phyloP scores from a whole-genome alignment of 73 alveolate genomes.

The Tetrahymena thermophila region DNA sequence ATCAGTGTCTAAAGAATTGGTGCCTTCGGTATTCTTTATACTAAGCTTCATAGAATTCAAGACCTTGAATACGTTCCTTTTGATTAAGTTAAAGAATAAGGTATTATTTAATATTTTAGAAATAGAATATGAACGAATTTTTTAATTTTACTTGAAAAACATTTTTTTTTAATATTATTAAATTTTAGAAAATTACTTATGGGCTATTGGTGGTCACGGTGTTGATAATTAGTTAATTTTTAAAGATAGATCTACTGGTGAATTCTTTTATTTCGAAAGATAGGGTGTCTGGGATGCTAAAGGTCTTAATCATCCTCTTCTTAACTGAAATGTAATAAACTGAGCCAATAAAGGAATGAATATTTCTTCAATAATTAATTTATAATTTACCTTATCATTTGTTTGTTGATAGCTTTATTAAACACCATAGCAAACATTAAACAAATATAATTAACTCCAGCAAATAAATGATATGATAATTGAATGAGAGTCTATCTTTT shows the following conservation, averaged over 20 bases:
- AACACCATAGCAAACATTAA: neutral
- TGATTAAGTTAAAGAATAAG: slow-evolving; percentile 7
- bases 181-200: slow-evolving; percentile 33
- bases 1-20: slow-evolving; percentile 25
- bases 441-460: too few species aligned
- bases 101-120: neutral
- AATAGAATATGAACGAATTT: too few species aligned
- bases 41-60: slow-evolving; percentile 10
- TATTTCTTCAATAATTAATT: neutral
- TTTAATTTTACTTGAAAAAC: neutral
- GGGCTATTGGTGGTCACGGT: slow-evolving; percentile 21
- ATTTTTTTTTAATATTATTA: neutral
- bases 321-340: slow-evolving; percentile 18
- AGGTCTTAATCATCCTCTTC: slow-evolving; percentile 32
- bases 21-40: slow-evolving; percentile 27
- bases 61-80: slow-evolving; percentile 30
- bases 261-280: slow-evolving; percentile 25
- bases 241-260: slow-evolving; percentile 33
- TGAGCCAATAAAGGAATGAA: neutral
- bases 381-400: neutral
- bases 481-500: neutral
- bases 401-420: neutral
- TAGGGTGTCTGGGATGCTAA: slow-evolving; percentile 43
- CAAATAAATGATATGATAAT: neutral
- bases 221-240: slow-evolving; percentile 23